Conservation (phyloP, 2,329 filamentous ascomycete genomes). For the Sarocladium oryzae region DNA sequence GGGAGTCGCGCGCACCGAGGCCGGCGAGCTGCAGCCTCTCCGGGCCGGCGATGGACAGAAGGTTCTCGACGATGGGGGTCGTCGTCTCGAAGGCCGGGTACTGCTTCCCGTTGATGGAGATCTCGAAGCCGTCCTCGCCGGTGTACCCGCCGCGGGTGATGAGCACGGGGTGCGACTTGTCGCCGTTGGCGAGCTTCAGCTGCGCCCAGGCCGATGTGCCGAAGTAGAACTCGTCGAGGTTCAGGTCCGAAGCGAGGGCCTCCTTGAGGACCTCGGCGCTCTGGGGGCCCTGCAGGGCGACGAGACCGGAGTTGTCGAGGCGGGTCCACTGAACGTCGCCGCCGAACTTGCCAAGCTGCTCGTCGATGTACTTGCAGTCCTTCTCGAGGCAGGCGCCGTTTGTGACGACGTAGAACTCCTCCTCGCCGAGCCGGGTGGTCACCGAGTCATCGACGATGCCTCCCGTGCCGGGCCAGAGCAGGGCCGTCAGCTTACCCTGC, state of each 20-base stretch:
- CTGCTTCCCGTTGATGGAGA: conserved; percentile 59
- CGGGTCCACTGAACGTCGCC: conserved; percentile 60
- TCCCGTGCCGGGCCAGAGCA: conserved; percentile 72
- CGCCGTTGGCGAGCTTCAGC: conserved; percentile 52
- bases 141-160: conserved; percentile 92
- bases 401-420: conserved; percentile 86
- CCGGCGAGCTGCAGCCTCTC: conserved; percentile 70
- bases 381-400: conserved; percentile 91
- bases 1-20: conserved; percentile 82
- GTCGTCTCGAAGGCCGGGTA: conserved; percentile 31
- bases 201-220: conserved; percentile 64
- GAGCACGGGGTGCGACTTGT: conserved; percentile 38
- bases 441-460: conserved; percentile 95
- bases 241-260: conserved; percentile 47
- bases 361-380: conserved; percentile 69
- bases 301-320: conserved; percentile 65
- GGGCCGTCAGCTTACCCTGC: conserved; percentile 74
- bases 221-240: conserved; percentile 70
- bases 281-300: conserved; percentile 85
- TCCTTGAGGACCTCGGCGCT: conserved; percentile 62
- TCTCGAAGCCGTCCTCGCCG: conserved; percentile 96
- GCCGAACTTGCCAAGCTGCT: conserved; percentile 56
- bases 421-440: conserved; percentile 69
- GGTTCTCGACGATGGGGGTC: conserved; percentile 56
- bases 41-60: conserved; percentile 58